Evolutionary conservation across 2,329 filamentous ascomycete species (phyloP).

Genomic region (Corniculantispora saksenae): DNA sequence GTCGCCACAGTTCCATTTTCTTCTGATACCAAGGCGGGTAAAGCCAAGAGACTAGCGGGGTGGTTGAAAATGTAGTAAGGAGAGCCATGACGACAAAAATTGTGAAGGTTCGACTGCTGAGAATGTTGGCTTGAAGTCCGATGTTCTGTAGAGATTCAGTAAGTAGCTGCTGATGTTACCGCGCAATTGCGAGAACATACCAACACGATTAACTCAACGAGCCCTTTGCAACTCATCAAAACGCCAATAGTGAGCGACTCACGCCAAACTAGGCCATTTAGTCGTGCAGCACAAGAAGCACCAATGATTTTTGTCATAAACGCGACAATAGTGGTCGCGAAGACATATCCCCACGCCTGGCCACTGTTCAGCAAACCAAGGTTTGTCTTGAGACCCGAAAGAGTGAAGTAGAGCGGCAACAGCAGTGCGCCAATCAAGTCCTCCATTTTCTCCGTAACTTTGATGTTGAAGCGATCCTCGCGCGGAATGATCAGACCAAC

Average conservation of each 20-base stretch:
- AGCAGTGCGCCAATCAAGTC: constrained; percentile 84
- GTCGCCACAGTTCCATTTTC: constrained; percentile 60
- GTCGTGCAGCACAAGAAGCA: constrained; percentile 73
- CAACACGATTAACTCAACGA: constrained; percentile 93
- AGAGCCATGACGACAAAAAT: constrained; percentile 95
- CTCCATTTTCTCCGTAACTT: constrained; percentile 90
- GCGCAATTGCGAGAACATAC: constrained; percentile 48
- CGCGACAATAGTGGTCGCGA: constrained; percentile 79
- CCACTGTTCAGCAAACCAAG: constrained; percentile 80
- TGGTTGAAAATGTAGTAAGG: constrained; percentile 81
- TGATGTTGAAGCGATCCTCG: constrained; percentile 86
- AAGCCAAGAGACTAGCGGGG: constrained; percentile 70
- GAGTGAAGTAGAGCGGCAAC: constrained; percentile 87
- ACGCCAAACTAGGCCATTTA: constrained; percentile 81
- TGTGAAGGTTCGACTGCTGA: constrained; percentile 81
- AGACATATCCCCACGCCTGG: constrained; percentile 84
- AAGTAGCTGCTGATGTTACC: neutral
- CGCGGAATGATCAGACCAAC: constrained; percentile 88
- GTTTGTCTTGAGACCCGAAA: constrained; percentile 87
- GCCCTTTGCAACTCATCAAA: constrained; percentile 94
- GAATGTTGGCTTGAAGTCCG: constrained; percentile 77
- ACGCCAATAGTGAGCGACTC: constrained; percentile 86
- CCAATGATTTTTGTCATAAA: constrained; percentile 85
- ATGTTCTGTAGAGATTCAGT: constrained; percentile 53
- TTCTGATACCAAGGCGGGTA: constrained; percentile 68